Base-by-base conservation (phyloP, 768 basidiomycete species). In the Kwoniella shandongensis region DNA sequence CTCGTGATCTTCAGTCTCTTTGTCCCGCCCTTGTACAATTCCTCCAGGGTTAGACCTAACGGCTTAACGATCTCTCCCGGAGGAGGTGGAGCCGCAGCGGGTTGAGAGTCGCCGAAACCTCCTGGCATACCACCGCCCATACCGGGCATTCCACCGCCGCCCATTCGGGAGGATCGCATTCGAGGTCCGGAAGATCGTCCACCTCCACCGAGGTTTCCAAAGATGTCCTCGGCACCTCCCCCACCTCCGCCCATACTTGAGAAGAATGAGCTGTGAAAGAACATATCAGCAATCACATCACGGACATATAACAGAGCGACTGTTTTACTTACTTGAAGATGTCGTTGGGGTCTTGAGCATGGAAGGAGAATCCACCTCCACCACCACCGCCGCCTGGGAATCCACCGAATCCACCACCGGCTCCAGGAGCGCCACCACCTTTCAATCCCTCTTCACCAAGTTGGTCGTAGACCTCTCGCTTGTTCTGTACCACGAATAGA, bases 401-500 rank as follows among this genome's bases (percentile, higher is more conserved):
- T 11, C 78, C 76, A 38, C 74, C 70, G 62, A 80, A 80, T 5
- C 80, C 75, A 1, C 83, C 81, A 22, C 69, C 62, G 11, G 62
- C 76, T 1, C 72, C 76, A 13, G 50, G 56, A 2, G 59, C 69
- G 32, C 83, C 83, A 27, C 78, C 79, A 6, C 83, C 83, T 74
- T 97, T 97, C 65, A 97, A 82, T 1, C 94, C 93, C 54, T 96
- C 93, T 74, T 96, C 92, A 32, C 94, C 94, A 53, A 92, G 86
- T 65, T 96, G 90, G 76, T 96, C 93, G 63, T 92, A 97, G 22
- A 78, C 53, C 8, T 74, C 68, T 27, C 70, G 69, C 62, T 78
- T 78, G 62, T 78, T 71, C 73, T 72, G 48, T 7, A 32, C n/a
- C n/a, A 30, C 15, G 7, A 26, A 3, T 11, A 2, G 18, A 45